These are phyloP conservation scores for Bisporella sp. DNA, from an alignment of 2,329 filamentous ascomycete species.

Conservation along the genomic window DNA sequence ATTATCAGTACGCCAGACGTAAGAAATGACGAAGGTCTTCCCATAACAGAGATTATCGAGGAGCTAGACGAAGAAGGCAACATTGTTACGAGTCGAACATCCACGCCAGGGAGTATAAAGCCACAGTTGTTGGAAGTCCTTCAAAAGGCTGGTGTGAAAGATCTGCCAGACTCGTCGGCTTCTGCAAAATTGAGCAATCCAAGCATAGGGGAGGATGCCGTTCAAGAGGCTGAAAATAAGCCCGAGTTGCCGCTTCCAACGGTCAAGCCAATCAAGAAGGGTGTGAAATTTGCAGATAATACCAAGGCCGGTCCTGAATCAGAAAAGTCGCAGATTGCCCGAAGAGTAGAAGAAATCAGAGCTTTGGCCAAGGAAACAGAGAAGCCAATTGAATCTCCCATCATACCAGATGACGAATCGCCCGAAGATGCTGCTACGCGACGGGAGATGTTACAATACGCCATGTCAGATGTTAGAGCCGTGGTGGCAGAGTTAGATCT, in stretches of 20 bases:
- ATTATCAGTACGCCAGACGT: conserved; percentile 53
- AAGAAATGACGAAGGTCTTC: conserved; percentile 61
- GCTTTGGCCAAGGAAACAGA: conserved; percentile 49
- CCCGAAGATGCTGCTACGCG: conserved; percentile 74
- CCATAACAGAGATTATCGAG: conserved; percentile 86
- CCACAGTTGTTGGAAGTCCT: conserved; percentile 65
- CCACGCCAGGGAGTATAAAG: conserved; percentile 60
- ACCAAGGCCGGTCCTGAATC: conserved; percentile 38
- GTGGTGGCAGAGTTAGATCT: conserved; percentile 89
- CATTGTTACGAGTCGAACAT: conserved; percentile 61
- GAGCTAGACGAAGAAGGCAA: conserved; percentile 88
- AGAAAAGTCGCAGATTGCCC: conserved; percentile 20
- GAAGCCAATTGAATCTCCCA: conserved; percentile 31
- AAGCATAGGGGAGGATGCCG: conserved; percentile 4
- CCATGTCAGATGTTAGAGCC: conserved; percentile 78
- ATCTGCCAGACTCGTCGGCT: conserved; percentile 27
- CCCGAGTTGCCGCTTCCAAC: conserved; percentile 8
- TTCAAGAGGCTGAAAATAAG: conserved; percentile 9
- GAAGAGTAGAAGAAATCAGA: conserved; percentile 49
- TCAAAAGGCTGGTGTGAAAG: conserved; percentile 65
- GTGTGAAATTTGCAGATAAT: conserved; percentile 56
- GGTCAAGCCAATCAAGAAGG: conserved; percentile 39
- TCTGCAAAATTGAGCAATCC: conserved; percentile 5
- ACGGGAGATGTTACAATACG: conserved; percentile 85
- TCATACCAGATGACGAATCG: conserved; percentile 69